Percentiles rank a stretch among this genome's conserved stretches.
These are phyloP conservation scores for Dothideomycetes sp. DNA, from an alignment of 2,329 filamentous ascomycete genomes.

Conservation along the genomic window DNA sequence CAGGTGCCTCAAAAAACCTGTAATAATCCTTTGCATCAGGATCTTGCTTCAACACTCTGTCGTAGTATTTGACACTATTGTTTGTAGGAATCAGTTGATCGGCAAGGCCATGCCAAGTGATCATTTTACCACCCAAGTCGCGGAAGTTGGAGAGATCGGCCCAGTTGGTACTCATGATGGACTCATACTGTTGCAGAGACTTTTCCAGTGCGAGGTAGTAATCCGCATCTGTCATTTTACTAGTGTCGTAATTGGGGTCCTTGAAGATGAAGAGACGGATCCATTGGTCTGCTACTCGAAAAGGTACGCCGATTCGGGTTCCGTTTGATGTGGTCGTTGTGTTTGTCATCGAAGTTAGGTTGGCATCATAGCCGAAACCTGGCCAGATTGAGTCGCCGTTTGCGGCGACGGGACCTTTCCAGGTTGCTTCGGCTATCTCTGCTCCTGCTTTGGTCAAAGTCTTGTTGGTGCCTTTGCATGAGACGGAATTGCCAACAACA, in stretches of 20 bases:
- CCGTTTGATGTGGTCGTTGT: conserved; percentile 22
- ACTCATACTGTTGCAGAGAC: conserved; percentile 24
- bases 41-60: conserved; percentile 23
- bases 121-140: conserved; percentile 32
- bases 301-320: conserved; percentile 22
- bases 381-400: conserved; percentile 26
- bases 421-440: conserved; percentile 23
- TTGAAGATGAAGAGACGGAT: conserved; percentile 27
- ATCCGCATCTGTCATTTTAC: conserved; percentile 23
- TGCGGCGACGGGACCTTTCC: conserved; percentile 23
- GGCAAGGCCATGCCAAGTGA: conserved; percentile 35
- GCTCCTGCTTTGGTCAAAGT: conserved; percentile 25
- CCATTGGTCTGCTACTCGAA: conserved; percentile 27
- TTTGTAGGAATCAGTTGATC: conserved; percentile 31
- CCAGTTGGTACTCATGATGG: conserved; percentile 30
- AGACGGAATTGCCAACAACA: conserved; percentile 22
- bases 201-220: conserved; percentile 21
- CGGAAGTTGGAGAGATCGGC: conserved; percentile 32
- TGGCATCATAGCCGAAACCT: conserved; percentile 23
- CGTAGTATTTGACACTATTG: conserved; percentile 31
- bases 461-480: conserved; percentile 19
- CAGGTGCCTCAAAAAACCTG: conserved; percentile 32
- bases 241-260: conserved; percentile 25
- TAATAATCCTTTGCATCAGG: conserved; percentile 26
- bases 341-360: conserved; percentile 19